Base-by-base conservation (phyloP, 805 yeast species). In the Saccharomyces eubayanus region DNA sequence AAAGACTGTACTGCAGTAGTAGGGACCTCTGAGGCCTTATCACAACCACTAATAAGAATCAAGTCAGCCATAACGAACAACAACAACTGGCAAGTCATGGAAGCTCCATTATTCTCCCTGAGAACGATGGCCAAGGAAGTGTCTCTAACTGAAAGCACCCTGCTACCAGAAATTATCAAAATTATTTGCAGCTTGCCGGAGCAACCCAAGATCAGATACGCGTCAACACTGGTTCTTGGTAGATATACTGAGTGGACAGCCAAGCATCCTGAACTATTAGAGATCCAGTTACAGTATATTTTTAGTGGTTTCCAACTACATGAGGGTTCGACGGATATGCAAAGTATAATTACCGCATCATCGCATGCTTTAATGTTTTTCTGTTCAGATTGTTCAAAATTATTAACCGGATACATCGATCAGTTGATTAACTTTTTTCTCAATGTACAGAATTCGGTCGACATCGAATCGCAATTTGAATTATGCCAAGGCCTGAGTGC, bases 91-190 rank as follows among this genome's bases (percentile, higher is more conserved):
- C 97, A 91, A 72, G 76, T 78, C 31, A 73, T 89, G 52, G 99
- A 94, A 72, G 96, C 97, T 1, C 86, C 97, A 6, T 74, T 94
- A 48, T 95, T 94, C 65, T 79, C 89, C 43, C 77, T 94, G 76
- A 81, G 99, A 62, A 85, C 96, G 0, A 90, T 95, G 96, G 99
- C 97, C 1, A 84, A 89, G 57, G 96, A 88, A 67, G 89, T 94
- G 11, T 79, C 87, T 1, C 72, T 77, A 14, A 76, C 73, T 51
- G 96, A 89, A 64, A 78, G 80, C 49, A 73, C 71, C 28, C 78
- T 86, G 11, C 72, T 92, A 57, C 96, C 97, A 1, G 79, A 82
- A 54, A 82, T 91, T 11, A 57, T 72, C 28, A 57, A 61, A 45
- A 58, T 68, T 20, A 45, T 58, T 81, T 88, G 96, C 77, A 80